Conservation (phyloP, 441 rosid genomes). For the Mallotus japonicus region DNA sequence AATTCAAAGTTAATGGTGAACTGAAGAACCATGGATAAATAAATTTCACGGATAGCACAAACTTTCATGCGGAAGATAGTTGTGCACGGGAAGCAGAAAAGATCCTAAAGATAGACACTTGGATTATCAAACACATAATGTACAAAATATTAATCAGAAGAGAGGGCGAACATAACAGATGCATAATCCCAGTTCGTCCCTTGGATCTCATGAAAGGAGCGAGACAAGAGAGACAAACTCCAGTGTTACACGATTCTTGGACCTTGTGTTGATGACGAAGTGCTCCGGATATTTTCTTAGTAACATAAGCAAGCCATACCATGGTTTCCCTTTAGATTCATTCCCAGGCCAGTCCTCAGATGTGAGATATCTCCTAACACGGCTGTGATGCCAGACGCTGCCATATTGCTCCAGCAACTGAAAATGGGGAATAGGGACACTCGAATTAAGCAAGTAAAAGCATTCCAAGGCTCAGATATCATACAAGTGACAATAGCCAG, state of each 20-base stretch:
- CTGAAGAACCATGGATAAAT: too few species aligned
- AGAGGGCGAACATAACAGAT: background rate
- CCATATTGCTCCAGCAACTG: conserved; percentile 76
- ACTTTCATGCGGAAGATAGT: too few species aligned
- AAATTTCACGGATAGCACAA: too few species aligned
- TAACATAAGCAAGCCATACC: conserved; percentile 87
- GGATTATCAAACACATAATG: conserved; percentile 9
- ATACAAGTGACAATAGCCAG: background rate
- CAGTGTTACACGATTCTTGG: conserved; percentile 61
- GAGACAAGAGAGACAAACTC: conserved; percentile 96
- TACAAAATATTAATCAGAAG: conserved; percentile 6
- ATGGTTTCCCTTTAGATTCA: conserved; percentile 84
- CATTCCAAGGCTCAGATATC: conserved; percentile 16
- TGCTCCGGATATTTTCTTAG: conserved; percentile 92
- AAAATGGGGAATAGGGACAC: conserved; percentile 4
- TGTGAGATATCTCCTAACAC: conserved; percentile 76
- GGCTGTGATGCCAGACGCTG: conserved; percentile 81
- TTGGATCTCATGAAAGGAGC: conserved; percentile 49
- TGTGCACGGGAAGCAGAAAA: background rate
- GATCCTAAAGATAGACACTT: background rate
- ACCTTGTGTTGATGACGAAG: conserved; percentile 89
- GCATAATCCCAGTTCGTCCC: background rate
- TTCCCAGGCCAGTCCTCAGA: conserved; percentile 77
- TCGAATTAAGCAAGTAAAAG: conserved; percentile 16
- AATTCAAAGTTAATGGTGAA: too few species aligned